phyloP scores from a whole-genome alignment of 495 filamentous ascomycete species.

The Jackrogersella multiformis region DNA sequence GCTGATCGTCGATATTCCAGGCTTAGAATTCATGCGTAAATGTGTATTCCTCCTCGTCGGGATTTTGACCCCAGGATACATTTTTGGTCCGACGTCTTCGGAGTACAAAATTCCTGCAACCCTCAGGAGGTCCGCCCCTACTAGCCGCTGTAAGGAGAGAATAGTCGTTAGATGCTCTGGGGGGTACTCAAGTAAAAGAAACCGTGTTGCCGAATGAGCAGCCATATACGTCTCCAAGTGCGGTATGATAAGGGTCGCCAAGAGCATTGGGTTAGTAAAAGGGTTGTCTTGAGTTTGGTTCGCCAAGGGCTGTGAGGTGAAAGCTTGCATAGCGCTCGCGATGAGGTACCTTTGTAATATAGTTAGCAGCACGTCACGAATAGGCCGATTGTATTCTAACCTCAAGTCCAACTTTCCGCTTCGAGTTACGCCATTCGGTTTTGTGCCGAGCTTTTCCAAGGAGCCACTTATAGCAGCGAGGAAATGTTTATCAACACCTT shows the following conservation, averaged over 20 bases:
- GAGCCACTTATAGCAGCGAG: constrained; percentile 46
- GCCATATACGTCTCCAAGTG: constrained; percentile 57
- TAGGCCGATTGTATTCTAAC: constrained; percentile 39
- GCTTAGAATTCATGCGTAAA: constrained; percentile 4
- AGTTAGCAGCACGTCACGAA: constrained; percentile 7
- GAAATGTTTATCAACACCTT: constrained; percentile 49
- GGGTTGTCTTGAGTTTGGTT: constrained; percentile 57
- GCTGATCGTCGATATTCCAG: constrained; percentile 1
- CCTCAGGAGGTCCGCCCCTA: constrained; percentile 54
- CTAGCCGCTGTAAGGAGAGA: constrained; percentile 53
- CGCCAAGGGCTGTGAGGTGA: constrained; percentile 54
- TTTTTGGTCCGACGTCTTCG: constrained; percentile 33
- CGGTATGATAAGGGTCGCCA: constrained; percentile 57
- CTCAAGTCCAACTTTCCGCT: constrained; percentile 55
- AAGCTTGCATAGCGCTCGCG: constrained; percentile 59
- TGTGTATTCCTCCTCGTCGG: constrained; percentile 21
- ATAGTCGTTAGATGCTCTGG: constrained; percentile 57
- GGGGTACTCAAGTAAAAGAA: constrained; percentile 59
- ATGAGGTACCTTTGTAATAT: constrained; percentile 51
- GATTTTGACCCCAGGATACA: constrained; percentile 11
- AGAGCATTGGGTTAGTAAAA: constrained; percentile 53
- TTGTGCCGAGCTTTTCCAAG: constrained; percentile 55
- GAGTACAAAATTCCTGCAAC: constrained; percentile 55
- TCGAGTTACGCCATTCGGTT: constrained; percentile 46
- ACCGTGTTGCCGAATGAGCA: constrained; percentile 49